A percentile compares a stretch with the other conserved stretches of the same genome.
Evolutionary conservation across 139 green algal species (phyloP).

Genomic region (Auxenochlorella pyrenoidosa): DNA sequence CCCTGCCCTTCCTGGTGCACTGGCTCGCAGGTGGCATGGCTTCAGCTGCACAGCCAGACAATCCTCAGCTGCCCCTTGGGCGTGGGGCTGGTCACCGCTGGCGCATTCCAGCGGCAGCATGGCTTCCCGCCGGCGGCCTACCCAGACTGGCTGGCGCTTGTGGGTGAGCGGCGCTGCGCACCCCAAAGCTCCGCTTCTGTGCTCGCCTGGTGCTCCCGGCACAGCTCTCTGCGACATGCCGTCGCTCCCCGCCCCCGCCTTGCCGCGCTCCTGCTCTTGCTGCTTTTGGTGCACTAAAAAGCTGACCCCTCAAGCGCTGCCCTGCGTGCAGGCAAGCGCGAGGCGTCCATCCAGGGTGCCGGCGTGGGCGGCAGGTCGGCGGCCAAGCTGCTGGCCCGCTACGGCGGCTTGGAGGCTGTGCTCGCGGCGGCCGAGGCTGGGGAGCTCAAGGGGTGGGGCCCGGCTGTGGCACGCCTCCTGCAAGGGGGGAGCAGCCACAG

Average conservation of each 20-base stretch:
- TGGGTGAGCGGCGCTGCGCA: neutral
- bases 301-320: too few species aligned
- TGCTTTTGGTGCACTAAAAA: too few species aligned
- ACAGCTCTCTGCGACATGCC: too few species aligned
- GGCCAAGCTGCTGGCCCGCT: conserved; percentile 27
- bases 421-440: neutral
- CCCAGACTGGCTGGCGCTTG: conserved; percentile 30
- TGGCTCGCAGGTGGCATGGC: conserved; percentile 8
- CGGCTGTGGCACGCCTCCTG: neutral
- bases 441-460: conserved; percentile 27
- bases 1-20: too few species aligned
- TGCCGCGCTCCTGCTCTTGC: too few species aligned
- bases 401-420: conserved; percentile 21
- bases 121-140: conserved; percentile 24
- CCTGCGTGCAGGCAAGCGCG: conserved; percentile 33
- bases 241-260: neutral
- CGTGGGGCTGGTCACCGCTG: conserved; percentile 4
- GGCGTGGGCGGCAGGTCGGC: conserved; percentile 21
- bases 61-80: neutral
- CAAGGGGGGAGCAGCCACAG: neutral
- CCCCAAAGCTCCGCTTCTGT: neutral
- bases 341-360: neutral
- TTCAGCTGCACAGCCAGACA: conserved; percentile 11
- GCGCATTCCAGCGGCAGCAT: conserved; percentile 3
- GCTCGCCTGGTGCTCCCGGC: too few species aligned